Evolutionary conservation across 495 filamentous ascomycete species (phyloP).

Genomic region (Neurospora sp.): DNA sequence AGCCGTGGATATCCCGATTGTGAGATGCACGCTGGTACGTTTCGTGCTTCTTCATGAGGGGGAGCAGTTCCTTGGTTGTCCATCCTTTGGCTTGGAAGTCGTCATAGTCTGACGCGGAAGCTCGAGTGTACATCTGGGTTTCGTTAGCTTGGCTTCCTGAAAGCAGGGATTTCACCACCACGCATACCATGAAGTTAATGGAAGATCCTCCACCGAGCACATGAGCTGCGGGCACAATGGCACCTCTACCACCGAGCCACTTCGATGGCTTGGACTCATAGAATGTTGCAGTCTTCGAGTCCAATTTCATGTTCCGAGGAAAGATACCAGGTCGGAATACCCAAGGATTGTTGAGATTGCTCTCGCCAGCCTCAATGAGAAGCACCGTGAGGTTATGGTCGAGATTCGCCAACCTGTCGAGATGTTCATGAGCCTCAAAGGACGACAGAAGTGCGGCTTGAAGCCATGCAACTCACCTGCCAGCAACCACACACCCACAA

Average conservation of each 20-base stretch:
- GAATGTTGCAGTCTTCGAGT: slow-evolving; percentile 79
- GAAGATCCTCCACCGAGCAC: slow-evolving; percentile 69
- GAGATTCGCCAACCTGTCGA: slow-evolving; percentile 58
- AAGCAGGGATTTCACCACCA: background rate
- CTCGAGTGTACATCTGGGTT: slow-evolving; percentile 71
- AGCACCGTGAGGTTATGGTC: slow-evolving; percentile 74
- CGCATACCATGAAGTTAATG: slow-evolving; percentile 66
- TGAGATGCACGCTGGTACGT: slow-evolving; percentile 71
- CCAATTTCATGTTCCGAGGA: slow-evolving; percentile 45
- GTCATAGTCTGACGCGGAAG: slow-evolving; percentile 75
- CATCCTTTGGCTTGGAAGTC: slow-evolving; percentile 76
- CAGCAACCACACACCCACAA: slow-evolving; percentile 67
- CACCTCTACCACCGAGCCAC: slow-evolving; percentile 58
- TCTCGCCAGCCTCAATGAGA: slow-evolving; percentile 70
- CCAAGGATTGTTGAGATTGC: slow-evolving; percentile 77
- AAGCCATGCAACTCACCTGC: slow-evolving; percentile 30
- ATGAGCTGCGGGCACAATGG: slow-evolving; percentile 71
- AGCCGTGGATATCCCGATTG: slow-evolving; percentile 67
- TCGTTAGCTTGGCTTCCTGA: background rate
- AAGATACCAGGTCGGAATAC: slow-evolving; percentile 72
- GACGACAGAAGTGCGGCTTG: background rate
- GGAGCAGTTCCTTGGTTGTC: slow-evolving; percentile 67
- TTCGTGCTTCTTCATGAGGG: slow-evolving; percentile 77
- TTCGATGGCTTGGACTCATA: slow-evolving; percentile 70
- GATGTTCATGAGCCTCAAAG: slow-evolving; percentile 1